phyloP scores from a whole-genome alignment of 2,329 filamentous ascomycete genomes.

The Verruconis gallopava region DNA sequence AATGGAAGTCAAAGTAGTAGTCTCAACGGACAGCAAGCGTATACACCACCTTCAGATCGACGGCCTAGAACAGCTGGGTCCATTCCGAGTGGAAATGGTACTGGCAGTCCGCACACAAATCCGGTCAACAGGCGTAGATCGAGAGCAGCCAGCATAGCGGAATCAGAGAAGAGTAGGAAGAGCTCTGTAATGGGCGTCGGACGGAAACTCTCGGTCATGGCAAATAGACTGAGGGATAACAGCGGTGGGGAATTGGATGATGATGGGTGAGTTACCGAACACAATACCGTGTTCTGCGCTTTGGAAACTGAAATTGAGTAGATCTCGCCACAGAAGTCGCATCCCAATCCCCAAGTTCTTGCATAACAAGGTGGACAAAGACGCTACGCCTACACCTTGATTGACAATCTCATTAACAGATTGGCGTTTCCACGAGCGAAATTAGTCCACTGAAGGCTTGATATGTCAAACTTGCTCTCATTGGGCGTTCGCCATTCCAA shows the following conservation, averaged over 20 bases:
- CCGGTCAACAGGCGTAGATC: background rate
- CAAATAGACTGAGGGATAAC: slow-evolving; percentile 1
- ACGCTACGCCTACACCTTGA: too few species aligned
- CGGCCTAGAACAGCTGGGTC: background rate
- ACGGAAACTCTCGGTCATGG: background rate
- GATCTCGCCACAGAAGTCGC: background rate
- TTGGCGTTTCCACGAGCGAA: too few species aligned
- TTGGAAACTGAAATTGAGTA: background rate
- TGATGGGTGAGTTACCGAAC: background rate
- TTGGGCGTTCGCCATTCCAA: too few species aligned
- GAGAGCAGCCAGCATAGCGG: background rate
- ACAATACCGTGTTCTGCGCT: background rate
- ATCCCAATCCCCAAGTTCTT: background rate
- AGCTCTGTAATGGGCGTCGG: background rate
- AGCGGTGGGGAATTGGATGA: background rate
- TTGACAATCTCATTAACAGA: too few species aligned
- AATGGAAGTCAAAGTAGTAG: slow-evolving; percentile 1
- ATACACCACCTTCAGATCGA: background rate
- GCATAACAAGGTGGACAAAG: background rate
- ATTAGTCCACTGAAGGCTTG: too few species aligned
- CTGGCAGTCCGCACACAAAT: background rate
- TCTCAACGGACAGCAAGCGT: background rate
- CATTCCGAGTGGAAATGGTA: background rate
- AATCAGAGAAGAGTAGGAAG: slow-evolving; percentile 1
- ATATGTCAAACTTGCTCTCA: too few species aligned